Evolutionary conservation across 176 grass and related monocot species (phyloP).

Genomic region (Oryza australiensis): DNA sequence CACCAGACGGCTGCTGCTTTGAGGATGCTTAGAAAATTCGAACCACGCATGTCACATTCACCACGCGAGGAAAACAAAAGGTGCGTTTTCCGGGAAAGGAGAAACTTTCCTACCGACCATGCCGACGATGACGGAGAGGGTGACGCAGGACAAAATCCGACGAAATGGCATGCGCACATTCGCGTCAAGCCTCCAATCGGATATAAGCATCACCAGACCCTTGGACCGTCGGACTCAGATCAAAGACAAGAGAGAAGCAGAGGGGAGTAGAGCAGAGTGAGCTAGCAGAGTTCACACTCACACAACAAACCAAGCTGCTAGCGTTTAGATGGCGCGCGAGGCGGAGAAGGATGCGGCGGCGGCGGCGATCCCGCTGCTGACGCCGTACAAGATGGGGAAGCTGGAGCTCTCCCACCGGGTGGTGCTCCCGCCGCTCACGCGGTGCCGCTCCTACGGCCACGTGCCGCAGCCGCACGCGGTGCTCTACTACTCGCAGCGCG

Average conservation of each 20-base stretch:
- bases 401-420: neutral
- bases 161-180: neutral
- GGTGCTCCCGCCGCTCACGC: slow-evolving; percentile 13
- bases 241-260: too few relatives aligned
- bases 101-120: neutral
- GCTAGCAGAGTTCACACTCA: too few relatives aligned
- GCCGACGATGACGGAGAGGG: slow-evolving; percentile 11
- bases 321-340: too few relatives aligned
- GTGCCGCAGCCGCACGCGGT: slow-evolving; percentile 23
- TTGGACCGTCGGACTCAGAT: too few relatives aligned
- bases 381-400: slow-evolving; percentile 33
- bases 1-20: neutral
- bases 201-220: too few relatives aligned
- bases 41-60: too few relatives aligned
- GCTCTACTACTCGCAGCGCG: slow-evolving; percentile 50
- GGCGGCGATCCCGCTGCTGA: slow-evolving; percentile 33
- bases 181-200: too few relatives aligned
- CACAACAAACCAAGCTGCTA: too few relatives aligned
- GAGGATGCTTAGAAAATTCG: too few relatives aligned
- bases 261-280: too few relatives aligned
- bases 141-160: neutral
- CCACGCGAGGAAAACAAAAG: too few relatives aligned
- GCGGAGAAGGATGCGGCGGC: neutral
- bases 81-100: too few relatives aligned
- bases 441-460: neutral